Conservation (phyloP, 768 basidiomycete genomes). For the Pleurotus giganteus region DNA sequence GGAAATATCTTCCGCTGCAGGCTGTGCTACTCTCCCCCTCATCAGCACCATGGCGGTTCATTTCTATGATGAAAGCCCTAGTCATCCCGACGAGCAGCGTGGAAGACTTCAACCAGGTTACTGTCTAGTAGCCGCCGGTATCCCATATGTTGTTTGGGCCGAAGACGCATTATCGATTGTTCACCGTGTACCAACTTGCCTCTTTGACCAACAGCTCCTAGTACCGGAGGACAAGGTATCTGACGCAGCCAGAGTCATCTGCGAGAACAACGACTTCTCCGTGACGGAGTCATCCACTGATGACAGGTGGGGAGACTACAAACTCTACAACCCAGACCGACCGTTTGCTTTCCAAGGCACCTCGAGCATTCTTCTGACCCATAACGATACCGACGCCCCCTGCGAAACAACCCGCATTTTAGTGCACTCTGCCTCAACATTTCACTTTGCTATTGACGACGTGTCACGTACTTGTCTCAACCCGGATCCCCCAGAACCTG, state of each 20-base stretch:
- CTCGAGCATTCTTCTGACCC: background rate
- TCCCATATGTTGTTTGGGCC: too few relatives aligned
- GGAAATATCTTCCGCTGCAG: too few relatives aligned
- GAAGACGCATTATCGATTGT: constrained; percentile 18
- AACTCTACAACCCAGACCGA: background rate
- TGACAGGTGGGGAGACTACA: background rate
- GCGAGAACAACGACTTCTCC: too few relatives aligned
- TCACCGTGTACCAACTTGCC: constrained; percentile 17
- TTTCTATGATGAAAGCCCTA: too few relatives aligned
- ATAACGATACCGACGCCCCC: background rate
- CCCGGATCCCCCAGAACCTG: too few relatives aligned
- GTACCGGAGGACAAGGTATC: constrained; percentile 16
- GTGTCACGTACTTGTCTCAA: constrained; percentile 12
- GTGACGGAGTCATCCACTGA: too few relatives aligned
- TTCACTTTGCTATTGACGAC: constrained; percentile 15
- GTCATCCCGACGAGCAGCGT: background rate
- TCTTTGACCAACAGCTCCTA: constrained; percentile 17
- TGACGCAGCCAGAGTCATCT: background rate
- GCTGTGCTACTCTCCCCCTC: too few relatives aligned
- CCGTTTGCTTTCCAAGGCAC: too few relatives aligned
- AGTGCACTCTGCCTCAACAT: constrained; percentile 12
- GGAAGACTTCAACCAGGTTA: background rate
- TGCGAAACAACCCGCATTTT: too few relatives aligned
- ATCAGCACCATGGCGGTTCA: too few relatives aligned
- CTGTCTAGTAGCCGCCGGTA: background rate